Evolutionary conservation across 148 eudicot species (phyloP), one percentile per base, ranked within the genome.

Genomic region (Vaccinium macrocarpon): DNA sequence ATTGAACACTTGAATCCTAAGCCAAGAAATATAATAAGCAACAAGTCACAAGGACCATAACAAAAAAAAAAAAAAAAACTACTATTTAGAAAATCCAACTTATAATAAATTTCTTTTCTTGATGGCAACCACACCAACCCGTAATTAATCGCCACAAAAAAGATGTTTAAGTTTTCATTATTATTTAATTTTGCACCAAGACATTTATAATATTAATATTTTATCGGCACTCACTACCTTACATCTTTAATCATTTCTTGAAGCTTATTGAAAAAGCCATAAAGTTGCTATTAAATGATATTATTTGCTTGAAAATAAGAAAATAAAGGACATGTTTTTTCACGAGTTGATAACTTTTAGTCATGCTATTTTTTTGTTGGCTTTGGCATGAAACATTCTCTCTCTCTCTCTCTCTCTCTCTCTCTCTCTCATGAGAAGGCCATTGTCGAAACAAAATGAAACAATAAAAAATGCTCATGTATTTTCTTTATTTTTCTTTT

Each of bases 1-100:
- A 76, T 18, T 25, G 8, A 68, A 79, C 18, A 23, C 64, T 76
- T 82, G 64, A 78, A 18, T 77, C 15, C 78, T 6, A 83, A 86
- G 49, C 72, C 32, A 77, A 55, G 8, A 25, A 25, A n/a, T 4
- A 19, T 57, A 78, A 78, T 27, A 16, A 78, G 15, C 42, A 14
- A 53, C 8, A 32, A 10, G 23, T 81, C n/a, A 35, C 75, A 50
- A 48, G 52, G 23, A 81, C 53, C 38, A 46, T 25, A 46, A 49
- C 48, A 27, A 50, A 48, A 66, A 51, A 21, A 35, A 46, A 49
- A 27, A 27, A 50, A 48, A 66, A 51, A 21, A 35, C 38, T 35
- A 35, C 49, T 42, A 76, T 18, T 42, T 48, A n/a, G 55, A 49
- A 76, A 76, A 76, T 76, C 16, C 49, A 19, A 21, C 53, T 76